phyloP scores from a whole-genome alignment of 2,329 filamentous ascomycete genomes.

The Cryphonectria parasitica region DNA sequence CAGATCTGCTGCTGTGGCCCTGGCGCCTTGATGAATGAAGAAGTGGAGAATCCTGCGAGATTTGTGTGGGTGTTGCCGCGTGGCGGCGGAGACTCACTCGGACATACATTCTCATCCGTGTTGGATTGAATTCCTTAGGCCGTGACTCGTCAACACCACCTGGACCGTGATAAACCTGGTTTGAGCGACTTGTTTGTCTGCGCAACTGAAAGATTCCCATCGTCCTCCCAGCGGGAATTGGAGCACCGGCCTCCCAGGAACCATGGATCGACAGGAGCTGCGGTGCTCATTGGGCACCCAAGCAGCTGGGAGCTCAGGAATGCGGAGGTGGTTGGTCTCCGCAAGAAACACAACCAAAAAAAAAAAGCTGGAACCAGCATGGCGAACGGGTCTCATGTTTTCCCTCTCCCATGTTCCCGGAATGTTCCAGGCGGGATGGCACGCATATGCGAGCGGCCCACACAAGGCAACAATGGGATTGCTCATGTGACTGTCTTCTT shows the following conservation, averaged over 20 bases:
- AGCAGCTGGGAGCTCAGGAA: neutral
- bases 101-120: neutral
- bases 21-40: neutral
- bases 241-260: neutral
- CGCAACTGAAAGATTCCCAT: neutral
- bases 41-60: neutral
- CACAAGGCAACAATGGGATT: neutral
- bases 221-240: neutral
- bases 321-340: neutral
- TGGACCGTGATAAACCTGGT: neutral
- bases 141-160: neutral
- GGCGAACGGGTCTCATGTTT: neutral
- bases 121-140: no score
- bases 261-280: neutral
- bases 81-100: slow-evolving; percentile 3
- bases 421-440: neutral
- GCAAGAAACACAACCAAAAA: neutral
- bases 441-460: slow-evolving; percentile 2
- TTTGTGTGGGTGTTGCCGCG: neutral
- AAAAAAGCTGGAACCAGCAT: neutral
- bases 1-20: neutral
- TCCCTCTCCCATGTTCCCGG: neutral
- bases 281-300: neutral
- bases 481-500: slow-evolving; percentile 2
- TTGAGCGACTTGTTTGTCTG: neutral